A percentile compares a stretch with the other conserved stretches of the same genome.
phyloP scores from a whole-genome alignment of 345 rosid genomes.

The Gossypium raimondii region DNA sequence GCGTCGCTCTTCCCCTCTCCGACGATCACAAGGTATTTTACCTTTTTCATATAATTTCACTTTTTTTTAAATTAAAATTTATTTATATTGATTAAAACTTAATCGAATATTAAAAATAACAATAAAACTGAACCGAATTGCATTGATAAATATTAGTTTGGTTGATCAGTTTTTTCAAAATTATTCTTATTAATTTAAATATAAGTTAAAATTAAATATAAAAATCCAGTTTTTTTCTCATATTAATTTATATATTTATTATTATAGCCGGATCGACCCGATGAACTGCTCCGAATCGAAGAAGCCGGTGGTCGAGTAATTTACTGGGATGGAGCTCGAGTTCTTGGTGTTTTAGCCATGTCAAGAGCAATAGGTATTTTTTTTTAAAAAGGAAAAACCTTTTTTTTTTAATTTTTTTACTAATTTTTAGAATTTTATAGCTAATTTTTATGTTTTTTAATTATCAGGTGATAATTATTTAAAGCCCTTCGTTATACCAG shows the following conservation, averaged over 20 bases:
- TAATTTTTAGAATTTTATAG: neutral
- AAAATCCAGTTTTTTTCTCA: neutral
- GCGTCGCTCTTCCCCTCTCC: constrained; percentile 52
- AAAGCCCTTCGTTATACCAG: constrained; percentile 62
- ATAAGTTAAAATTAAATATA: too few species aligned
- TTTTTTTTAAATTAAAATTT: too few species aligned
- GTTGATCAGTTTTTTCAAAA: too few species aligned
- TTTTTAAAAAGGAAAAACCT: neutral
- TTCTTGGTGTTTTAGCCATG: constrained; percentile 71
- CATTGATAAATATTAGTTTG: too few species aligned
- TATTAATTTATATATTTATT: neutral
- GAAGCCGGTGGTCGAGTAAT: constrained; percentile 65
- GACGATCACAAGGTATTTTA: constrained; percentile 53
- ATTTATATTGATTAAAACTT: too few species aligned
- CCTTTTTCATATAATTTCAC: too few species aligned
- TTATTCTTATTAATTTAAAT: too few species aligned
- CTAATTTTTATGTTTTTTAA: neutral
- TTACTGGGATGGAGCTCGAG: constrained; percentile 70
- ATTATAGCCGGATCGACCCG: constrained; percentile 66
- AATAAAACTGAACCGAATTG: too few species aligned
- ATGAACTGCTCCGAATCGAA: constrained; percentile 54
- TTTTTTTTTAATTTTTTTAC: neutral
- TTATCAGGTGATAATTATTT: constrained; percentile 51
- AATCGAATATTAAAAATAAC: too few species aligned
- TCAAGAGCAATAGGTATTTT: constrained; percentile 57